Evolutionary conservation across 2,329 filamentous ascomycete genomes (phyloP).

Genomic region (Xylariaceae sp.): DNA sequence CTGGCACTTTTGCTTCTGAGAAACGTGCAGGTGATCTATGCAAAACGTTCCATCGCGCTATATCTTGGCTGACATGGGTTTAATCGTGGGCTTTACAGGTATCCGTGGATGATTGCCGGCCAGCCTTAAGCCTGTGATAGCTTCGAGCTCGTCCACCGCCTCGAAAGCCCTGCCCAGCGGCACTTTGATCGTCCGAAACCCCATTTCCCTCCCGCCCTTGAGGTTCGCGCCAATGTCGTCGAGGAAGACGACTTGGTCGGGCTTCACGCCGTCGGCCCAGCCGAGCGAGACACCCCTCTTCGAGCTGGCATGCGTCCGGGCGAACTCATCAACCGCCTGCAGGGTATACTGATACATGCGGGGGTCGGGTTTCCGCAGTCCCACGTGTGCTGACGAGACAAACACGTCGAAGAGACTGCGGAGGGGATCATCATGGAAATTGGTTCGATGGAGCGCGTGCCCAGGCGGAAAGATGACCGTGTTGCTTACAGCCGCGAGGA

Average conservation of each 20-base stretch:
- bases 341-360: slow-evolving; percentile 73
- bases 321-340: slow-evolving; percentile 55
- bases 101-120: slow-evolving; percentile 46
- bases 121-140: slow-evolving; percentile 60
- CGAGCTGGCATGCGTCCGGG: slow-evolving; percentile 40
- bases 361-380: slow-evolving; percentile 79
- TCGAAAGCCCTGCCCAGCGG: slow-evolving; percentile 67
- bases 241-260: slow-evolving; percentile 72
- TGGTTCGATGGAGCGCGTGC: slow-evolving; percentile 56
- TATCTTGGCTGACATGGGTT: slow-evolving; percentile 34
- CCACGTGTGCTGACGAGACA: slow-evolving; percentile 77
- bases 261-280: slow-evolving; percentile 44
- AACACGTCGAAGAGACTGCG: slow-evolving; percentile 75
- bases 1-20: background rate
- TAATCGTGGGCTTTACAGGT: slow-evolving; percentile 32
- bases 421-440: slow-evolving; percentile 49
- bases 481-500: slow-evolving; percentile 81
- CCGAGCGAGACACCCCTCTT: slow-evolving; percentile 31
- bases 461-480: slow-evolving; percentile 77
- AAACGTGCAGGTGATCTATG: too few relatives aligned
- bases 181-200: slow-evolving; percentile 81
- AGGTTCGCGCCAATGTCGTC: slow-evolving; percentile 95
- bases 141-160: slow-evolving; percentile 76
- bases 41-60: too few relatives aligned
- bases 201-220: slow-evolving; percentile 65